A percentile compares a stretch with the other conserved stretches of the same genome.
Conservation (phyloP, 2,329 filamentous ascomycete genomes). For the Trichoderma afroharzianum region DNA sequence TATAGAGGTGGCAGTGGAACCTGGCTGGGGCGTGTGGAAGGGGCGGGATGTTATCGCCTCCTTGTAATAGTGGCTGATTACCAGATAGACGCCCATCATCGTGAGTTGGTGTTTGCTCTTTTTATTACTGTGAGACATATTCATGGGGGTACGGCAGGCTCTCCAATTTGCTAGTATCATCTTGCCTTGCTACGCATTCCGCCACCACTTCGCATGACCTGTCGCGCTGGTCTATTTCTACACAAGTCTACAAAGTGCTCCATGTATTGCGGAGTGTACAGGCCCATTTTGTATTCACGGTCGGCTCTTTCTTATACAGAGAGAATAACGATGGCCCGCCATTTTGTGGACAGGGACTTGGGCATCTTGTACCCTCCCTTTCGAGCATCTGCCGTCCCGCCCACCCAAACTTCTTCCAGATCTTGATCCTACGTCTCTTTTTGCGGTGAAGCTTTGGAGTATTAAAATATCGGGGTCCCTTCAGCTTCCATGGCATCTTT, state of each 20-base stretch:
- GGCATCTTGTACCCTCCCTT: not conserved
- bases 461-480: not conserved
- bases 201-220: not conserved
- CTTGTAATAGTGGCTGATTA: not conserved
- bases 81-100: not conserved
- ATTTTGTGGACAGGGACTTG: not conserved
- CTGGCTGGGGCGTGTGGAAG: not conserved
- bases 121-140: conserved; percentile 10
- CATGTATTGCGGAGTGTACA: not conserved
- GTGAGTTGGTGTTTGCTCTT: conserved; percentile 6
- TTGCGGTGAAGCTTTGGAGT: not conserved
- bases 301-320: not conserved
- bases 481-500: not conserved
- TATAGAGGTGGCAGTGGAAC: not conserved
- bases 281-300: not conserved
- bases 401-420: not conserved
- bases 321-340: not conserved
- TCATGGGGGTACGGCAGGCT: not conserved
- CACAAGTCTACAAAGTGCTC: not conserved
- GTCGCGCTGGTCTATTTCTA: not conserved
- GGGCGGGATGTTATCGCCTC: not conserved
- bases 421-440: not conserved
- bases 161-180: not conserved
- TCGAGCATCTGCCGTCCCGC: not conserved
- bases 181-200: not conserved